Evolutionary conservation across 83 land plant genomes (phyloP).

Genomic region (Picea mariana): DNA sequence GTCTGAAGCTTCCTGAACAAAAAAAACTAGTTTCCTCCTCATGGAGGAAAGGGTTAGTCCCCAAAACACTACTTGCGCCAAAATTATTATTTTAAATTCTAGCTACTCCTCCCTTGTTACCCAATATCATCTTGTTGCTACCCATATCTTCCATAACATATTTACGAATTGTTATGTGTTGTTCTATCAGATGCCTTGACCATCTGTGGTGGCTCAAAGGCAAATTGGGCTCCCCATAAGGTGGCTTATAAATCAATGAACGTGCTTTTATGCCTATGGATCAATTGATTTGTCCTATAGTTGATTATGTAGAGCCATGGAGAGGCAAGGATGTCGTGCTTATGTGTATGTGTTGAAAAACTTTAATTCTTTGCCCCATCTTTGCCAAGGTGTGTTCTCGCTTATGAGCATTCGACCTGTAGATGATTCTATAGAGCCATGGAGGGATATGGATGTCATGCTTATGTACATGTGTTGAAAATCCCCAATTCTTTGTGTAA

Average conservation of each 20-base stretch:
- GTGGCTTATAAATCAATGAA: slow-evolving; percentile 37
- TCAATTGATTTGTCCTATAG: slow-evolving; percentile 10
- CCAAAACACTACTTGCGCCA: neutral
- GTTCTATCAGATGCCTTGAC: slow-evolving; percentile 16
- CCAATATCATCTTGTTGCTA: neutral
- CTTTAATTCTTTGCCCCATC: slow-evolving; percentile 28
- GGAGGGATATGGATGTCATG: too few relatives aligned
- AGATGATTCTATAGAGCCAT: neutral
- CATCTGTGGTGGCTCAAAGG: slow-evolving; percentile 21
- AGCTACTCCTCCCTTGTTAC: slow-evolving; percentile 8
- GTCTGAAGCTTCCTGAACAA: slow-evolving; percentile 11
- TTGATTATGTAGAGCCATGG: slow-evolving; percentile 11
- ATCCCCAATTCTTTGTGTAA: too few relatives aligned
- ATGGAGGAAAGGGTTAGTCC: neutral
- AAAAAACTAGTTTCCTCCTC: slow-evolving; percentile 1
- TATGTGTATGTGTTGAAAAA: slow-evolving; percentile 11
- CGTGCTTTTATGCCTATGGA: slow-evolving; percentile 36
- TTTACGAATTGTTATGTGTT: slow-evolving; percentile 3
- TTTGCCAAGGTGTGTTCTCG: slow-evolving; percentile 47
- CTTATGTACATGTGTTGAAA: too few relatives aligned
- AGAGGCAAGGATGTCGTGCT: slow-evolving; percentile 24
- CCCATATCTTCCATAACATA: slow-evolving; percentile 14
- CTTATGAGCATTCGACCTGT: slow-evolving; percentile 58
- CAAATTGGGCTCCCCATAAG: slow-evolving; percentile 3
- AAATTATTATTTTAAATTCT: slow-evolving; percentile 2